Evolutionary conservation across 495 filamentous ascomycete genomes (phyloP), one percentile per base, ranked within the genome.

Genomic region (Daldinia bambusicola): DNA sequence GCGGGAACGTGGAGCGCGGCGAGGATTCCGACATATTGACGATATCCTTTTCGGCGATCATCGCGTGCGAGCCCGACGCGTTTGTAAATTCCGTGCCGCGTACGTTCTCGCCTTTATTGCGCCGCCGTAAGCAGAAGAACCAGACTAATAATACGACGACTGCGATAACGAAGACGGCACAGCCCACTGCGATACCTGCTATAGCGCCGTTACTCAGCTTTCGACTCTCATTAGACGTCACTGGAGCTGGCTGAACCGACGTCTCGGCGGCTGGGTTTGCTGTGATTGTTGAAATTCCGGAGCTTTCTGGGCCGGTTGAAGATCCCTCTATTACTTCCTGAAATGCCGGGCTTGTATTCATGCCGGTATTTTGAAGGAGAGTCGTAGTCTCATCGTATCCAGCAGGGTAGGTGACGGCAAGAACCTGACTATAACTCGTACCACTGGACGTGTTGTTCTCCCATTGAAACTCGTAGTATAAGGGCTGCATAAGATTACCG

Each of bases 21-120:
- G 76, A 62, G 20, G 72, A 74, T 50, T 79, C 79, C 31, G 72
- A 72, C 0, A 68, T 68, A 10, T 66, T 75, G 2, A 67, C 74
- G 2, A 75, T 75, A 40, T 82, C 81, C 74, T 85, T 84, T 63
- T 82, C 79, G 57, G 71, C 72, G 41, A 84, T 80, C 71, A 83
- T 74, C 40, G 66, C 56, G 56, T 41, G 66, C 12, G 61, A 62
- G 43, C 65, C 71, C 1, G 67, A 61, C 55, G 67, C 74, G 70
- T 66, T 57, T 51, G 60, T 72, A 73, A 16, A 72, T 40, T 70
- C 61, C 37, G 36, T 64, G 60, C 43, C 18, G 20, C 43, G 16
- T 5, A 48, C 43, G 18, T 20, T 9, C 8, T 72, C 10, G 45
- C 36, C 18, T 36, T 16, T 41, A 22, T 68, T 50, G 12, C 70